Evolutionary conservation across 1,284 basidiomycete genomes (phyloP).

Genomic region (Tilletiaria anomala): DNA sequence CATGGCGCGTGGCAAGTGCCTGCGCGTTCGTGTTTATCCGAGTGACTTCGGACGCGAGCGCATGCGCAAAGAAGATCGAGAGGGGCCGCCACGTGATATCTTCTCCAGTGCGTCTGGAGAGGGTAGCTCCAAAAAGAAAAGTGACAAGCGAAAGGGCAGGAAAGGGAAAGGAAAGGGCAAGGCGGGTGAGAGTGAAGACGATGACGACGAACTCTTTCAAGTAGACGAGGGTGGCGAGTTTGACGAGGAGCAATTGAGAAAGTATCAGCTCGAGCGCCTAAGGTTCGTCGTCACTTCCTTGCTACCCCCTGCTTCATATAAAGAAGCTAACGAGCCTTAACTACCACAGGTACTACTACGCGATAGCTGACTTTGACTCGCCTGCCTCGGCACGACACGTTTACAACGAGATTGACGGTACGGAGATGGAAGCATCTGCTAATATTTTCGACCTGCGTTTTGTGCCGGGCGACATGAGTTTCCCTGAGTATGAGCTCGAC

Average conservation of each 20-base stretch:
- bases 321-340: no score
- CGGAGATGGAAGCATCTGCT: conserved; percentile 90
- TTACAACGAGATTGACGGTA: conserved; percentile 75
- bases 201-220: conserved; percentile 43
- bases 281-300: conserved; percentile 52
- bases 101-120: conserved; percentile 44
- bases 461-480: conserved; percentile 66
- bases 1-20: conserved; percentile 16
- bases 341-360: conserved; percentile 80
- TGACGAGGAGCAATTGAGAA: conserved; percentile 73
- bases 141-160: conserved; percentile 14
- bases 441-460: conserved; percentile 74
- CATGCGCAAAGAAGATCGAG: conserved; percentile 69
- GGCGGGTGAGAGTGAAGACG: conserved; percentile 54
- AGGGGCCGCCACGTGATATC: conserved; percentile 76
- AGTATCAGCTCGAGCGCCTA: conserved; percentile 84
- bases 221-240: conserved; percentile 39
- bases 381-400: conserved; percentile 64
- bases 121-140: conserved; percentile 40
- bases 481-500: conserved; percentile 40
- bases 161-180: conserved; percentile 22
- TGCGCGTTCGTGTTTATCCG: conserved; percentile 57
- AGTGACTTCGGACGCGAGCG: conserved; percentile 84
- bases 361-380: conserved; percentile 77
- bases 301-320: neutral